Evolutionary conservation across 192 early-diverging fungal species (phyloP), one percentile per base, ranked within the genome.

Genomic region (Linnemannia hyalina): DNA sequence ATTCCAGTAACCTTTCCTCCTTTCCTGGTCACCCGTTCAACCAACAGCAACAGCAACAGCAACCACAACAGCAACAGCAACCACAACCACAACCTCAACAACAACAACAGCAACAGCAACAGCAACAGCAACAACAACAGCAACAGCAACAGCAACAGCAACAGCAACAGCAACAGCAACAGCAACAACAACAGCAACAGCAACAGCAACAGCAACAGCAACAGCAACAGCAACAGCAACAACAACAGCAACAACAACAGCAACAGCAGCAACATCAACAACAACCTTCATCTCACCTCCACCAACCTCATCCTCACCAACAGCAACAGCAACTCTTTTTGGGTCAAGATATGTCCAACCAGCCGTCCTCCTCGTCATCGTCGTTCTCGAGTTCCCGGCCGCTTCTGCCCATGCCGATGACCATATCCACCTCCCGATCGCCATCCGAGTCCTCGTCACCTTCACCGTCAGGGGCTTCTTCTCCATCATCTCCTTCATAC

Each of bases 371-470:
- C 1, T 65, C 60, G 0, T 32, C 60, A 29, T 65, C 60, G 11
- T 65, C 60, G 29, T 65, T 65, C 32, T 65, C 60, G 26, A 65
- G 60, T 65, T 26, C 60, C 60, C 60, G 60, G 6, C 60, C 60
- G 10, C 26, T 65, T 9, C 60, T 65, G 9, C 29, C 78, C 1
- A 80, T 74, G 70, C 68, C 78, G 6, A 79, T 79, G 52, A 23
- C 63, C 1, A 81, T 74, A 11, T 18, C 68, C 5, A 68, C 65
- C 22, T 75, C 80, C 41, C 74, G 73, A 41, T 70, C 80, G 8
- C 74, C 80, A 7, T 74, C 80, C 1, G 68, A 57, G 42, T 68
- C 81, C 10, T 65, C 74, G 9, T 78, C 82, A 26, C 82, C 76
- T 15, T 75, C 73, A 13, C 65, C 72, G 23, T 83, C 76, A 3